A percentile compares a stretch with the other conserved stretches of the same genome.
phyloP scores from a whole-genome alignment of 345 rosid genomes.

The Populus tremula region DNA sequence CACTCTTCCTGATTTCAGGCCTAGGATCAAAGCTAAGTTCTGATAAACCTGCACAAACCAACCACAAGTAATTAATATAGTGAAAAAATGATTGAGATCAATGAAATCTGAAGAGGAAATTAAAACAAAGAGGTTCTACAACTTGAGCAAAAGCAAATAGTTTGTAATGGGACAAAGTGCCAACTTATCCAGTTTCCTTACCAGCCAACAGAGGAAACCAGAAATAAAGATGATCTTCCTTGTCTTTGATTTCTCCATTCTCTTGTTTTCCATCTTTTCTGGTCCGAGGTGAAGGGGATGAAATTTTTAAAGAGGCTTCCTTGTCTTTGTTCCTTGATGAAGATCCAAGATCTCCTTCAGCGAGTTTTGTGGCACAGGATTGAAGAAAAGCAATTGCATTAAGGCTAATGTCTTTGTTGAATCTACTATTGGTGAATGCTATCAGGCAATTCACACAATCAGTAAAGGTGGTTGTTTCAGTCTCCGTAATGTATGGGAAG shows the following conservation, averaged over 20 bases:
- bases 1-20: slow-evolving; percentile 95
- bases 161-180: slow-evolving; percentile 4
- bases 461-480: slow-evolving; percentile 97
- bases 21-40: slow-evolving; percentile 99
- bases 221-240: slow-evolving; percentile 77
- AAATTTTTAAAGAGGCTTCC: slow-evolving; percentile 48
- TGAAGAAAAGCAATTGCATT: slow-evolving; percentile 90
- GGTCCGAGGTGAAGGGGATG: slow-evolving; percentile 50
- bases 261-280: slow-evolving; percentile 59
- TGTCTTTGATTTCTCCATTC: slow-evolving; percentile 58
- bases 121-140: slow-evolving; percentile 15
- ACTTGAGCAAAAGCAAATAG: slow-evolving; percentile 17
- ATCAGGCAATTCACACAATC: slow-evolving; percentile 97
- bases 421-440: slow-evolving; percentile 95
- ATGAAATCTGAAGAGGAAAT: neutral
- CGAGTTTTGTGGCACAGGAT: slow-evolving; percentile 94
- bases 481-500: slow-evolving; percentile 94
- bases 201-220: slow-evolving; percentile 99
- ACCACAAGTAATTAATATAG: neutral
- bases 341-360: slow-evolving; percentile 83
- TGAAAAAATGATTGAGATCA: neutral
- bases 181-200: slow-evolving; percentile 32
- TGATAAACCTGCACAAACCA: slow-evolving; percentile 68
- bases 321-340: slow-evolving; percentile 61
- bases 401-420: slow-evolving; percentile 89